Evolutionary conservation across 768 basidiomycete genomes (phyloP).

Genomic region (Scleroderma citrinum): DNA sequence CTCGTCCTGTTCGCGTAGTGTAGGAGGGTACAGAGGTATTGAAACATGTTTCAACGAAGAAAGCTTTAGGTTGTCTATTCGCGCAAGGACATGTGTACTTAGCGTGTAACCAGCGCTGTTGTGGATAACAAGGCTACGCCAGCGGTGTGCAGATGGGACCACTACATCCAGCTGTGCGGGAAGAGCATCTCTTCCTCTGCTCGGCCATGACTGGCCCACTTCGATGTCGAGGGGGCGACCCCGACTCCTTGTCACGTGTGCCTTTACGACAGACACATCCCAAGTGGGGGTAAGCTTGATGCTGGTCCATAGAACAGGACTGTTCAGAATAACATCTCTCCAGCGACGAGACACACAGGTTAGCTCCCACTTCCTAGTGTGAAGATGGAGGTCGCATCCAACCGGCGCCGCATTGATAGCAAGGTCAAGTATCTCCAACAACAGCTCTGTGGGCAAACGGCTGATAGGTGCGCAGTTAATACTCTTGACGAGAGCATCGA

Average conservation of each 20-base stretch:
- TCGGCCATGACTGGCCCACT: background rate
- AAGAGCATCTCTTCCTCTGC: background rate
- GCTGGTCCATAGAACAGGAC: background rate
- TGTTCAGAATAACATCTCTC: background rate
- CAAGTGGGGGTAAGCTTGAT: background rate
- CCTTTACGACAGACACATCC: background rate
- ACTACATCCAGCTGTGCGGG: background rate
- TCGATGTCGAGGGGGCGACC: background rate
- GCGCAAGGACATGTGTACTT: background rate
- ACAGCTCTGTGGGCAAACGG: background rate
- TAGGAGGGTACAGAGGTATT: background rate
- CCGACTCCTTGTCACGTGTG: background rate
- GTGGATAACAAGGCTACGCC: background rate
- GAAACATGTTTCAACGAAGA: background rate
- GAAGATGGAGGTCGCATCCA: conserved; percentile 12
- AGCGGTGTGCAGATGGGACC: background rate
- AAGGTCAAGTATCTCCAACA: conserved; percentile 6
- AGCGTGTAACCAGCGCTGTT: background rate
- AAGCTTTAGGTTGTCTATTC: background rate
- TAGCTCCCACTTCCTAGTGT: background rate
- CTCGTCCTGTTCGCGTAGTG: background rate
- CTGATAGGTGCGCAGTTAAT: background rate
- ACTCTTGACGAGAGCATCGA: background rate
- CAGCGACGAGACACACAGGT: background rate
- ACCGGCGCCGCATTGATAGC: conserved; percentile 31